Evolutionary conservation across 2,329 filamentous ascomycete genomes (phyloP), one percentile per base, ranked within the genome.

Genomic region (Ceratocystis lukuohia): DNA sequence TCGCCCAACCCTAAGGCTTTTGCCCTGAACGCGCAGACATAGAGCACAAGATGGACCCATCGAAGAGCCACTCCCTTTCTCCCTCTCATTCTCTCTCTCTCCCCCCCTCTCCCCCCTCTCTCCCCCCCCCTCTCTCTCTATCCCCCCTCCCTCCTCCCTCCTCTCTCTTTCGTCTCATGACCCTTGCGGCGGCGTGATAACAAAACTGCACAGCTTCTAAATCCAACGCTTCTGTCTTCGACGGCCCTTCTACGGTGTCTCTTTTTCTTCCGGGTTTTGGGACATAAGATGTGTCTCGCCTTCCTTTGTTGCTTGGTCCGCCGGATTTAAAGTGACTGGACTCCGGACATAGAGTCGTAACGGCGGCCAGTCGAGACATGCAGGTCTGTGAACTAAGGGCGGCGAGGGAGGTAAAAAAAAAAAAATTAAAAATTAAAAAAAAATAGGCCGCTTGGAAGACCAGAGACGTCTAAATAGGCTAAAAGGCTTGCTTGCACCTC

Each of bases 201-300:
- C 25, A 20, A 22, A 12, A 15, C 48, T 15, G 48, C 3, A 25
- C 22, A 22, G 12, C 53, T 33, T n/a, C 46, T 22, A 10, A n/a
- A 7, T 50, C 46, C n/a, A 50, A n/a, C 10, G 6, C 7, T 22
- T 22, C 4, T 8, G 15, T 4, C 53, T 59, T 33, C 53, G 25
- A 59, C 53, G 53, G 53, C 53, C 53, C 53, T 59, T 59, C 53
- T 33, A 33, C 53, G 53, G 53, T 30, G 53, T n/a, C 53, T 59
- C 22, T 57, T 33, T 53, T 33, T 28, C 28, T 53, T 10, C 53
- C 28, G 53, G 28, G 28, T 5, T 30, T 30, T 59, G 53, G 15
- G 10, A 33, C 22, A 33, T 59, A 30, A n/a, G 8, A 33, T n/a
- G 25, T 33, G 15, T 37, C 53, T 59, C 15, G 53, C 17, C 6